Evolutionary conservation across 2,329 filamentous ascomycete species (phyloP), one percentile per base, ranked within the genome.

Genomic region (Trichoderma harzianum): DNA sequence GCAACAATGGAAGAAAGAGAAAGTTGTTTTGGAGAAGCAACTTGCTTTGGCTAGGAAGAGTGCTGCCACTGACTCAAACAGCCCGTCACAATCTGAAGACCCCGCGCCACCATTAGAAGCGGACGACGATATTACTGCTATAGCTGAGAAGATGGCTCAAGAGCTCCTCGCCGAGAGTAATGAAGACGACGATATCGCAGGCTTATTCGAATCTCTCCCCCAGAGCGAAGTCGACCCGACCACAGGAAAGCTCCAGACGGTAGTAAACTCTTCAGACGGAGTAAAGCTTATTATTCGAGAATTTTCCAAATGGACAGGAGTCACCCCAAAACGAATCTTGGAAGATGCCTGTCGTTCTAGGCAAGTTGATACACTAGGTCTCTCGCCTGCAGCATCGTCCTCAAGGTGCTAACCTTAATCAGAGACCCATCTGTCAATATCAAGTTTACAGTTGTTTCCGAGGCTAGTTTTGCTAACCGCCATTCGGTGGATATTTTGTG

Each of bases 301-400:
- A 77, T 98, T 98, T 85, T 94, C 93, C 1, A 94, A 93, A 79
- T 91, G 90, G 84, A 88, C 88, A 16, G 95, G 95, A 8, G 82
- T 97, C 34, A 92, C 85, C 76, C 95, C 95, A 18, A 88, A 90
- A 73, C 88, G 92, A 74, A 86, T 93, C 32, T 83, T 98, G 14
- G 94, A 98, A 79, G 95, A 98, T 80, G 89, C 93, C n/a, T 97
- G 95, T 79, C 91, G 92, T 76, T 89, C 94, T 74, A 91, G 91
- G 91, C 92, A 80, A 75, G 80, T 69, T 18, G 57, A 28, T 10
- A 36, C 21, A 36, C 26, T 5, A 34, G 8, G 14, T 18, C 36
- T 10, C 39, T 21, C 16, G 7, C 77, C 32, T 32, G 26, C 21
- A n/a, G 30, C 8, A 32, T 28, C 18, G 24, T n/a, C 7, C n/a